Conservation (phyloP, 345 rosid genomes). For the Arabidopsis thaliana region TAIR10.1 NC_003070.9:218001-218500, state of each 20-base stretch:
- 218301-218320: no score
- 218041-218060: slow-evolving; percentile 33
- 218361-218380: background rate
- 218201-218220: slow-evolving; percentile 27
- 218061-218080: slow-evolving; percentile 19
- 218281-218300: slow-evolving; percentile 1
- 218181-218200: slow-evolving; percentile 33
- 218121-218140: slow-evolving; percentile 13
- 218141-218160: no score
- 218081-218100: slow-evolving; percentile 18
- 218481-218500: background rate
- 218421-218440: background rate
- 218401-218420: background rate
- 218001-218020: slow-evolving; percentile 13
- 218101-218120: slow-evolving; percentile 1
- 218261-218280: background rate
- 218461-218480: background rate
- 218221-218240: background rate
- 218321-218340: background rate
- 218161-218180: slow-evolving; percentile 22
- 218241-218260: background rate
- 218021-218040: slow-evolving; percentile 5
- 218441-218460: background rate
- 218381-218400: background rate
- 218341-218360: background rate